Base-by-base conservation (phyloP, 2,329 filamentous ascomycete genomes). In the Calonectria pseudoreteaudii region DNA sequence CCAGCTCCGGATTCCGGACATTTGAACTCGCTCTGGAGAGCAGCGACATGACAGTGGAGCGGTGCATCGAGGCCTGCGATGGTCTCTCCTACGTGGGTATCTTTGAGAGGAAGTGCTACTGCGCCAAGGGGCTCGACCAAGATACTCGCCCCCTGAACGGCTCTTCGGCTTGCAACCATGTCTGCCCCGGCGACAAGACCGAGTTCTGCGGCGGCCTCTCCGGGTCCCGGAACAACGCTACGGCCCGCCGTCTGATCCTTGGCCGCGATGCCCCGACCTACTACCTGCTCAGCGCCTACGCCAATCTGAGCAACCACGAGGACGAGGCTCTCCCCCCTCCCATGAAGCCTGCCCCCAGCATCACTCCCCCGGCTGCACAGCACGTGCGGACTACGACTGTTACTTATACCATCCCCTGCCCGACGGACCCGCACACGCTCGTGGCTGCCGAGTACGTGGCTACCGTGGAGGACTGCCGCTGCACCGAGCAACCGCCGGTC, bases 261-360 rank as follows among this genome's bases (percentile, higher is more conserved):
- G 79, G 80, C 36, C 81, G 81, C 38, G 83, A 82, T 16, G 77
- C 78, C 3, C 80, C 82, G 11, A 74, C 76, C 70, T 80, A 77
- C 50, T 77, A 82, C 49, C 82, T 88, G 9, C 81, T 89, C 23
- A 88, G 85, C 2, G 79, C 89, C 16, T 89, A 89, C 80, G 86
- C 82, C 56, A 80, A 83, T 69, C 74, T 86, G 16, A 72, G 75
- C 30, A 77, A 79, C 38, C 81, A 84, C 8, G 36, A 72, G 73
- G 4, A 74, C 75, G 36, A 83, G 77, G 36, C 81, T 77, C 0
- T 80, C 71, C 86, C 87, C 0, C 86, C 86, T 1, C 81, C 78
- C 26, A 81, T 81, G 82, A 81, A 76, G 20, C 73, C 74, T 47
- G 60, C 58, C 16, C 44, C 65, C 31, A 34, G 26, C 5, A 16